Conservation (phyloP, 2,329 filamentous ascomycete genomes). For the Fusarium verticillioides region DNA sequence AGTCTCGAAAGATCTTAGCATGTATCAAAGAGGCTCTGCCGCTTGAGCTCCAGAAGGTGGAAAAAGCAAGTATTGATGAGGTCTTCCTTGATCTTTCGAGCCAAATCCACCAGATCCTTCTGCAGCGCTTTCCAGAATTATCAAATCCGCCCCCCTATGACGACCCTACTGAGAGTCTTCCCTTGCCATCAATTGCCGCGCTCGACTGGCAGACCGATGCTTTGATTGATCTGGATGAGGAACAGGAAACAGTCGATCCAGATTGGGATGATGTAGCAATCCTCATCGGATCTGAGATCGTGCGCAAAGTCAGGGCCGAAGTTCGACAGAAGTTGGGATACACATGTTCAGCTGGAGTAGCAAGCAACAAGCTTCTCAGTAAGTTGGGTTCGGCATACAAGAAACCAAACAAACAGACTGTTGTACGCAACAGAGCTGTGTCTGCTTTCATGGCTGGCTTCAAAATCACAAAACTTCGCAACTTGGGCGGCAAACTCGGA, state of each 20-base stretch:
- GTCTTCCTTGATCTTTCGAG: slow-evolving; percentile 93
- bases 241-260: slow-evolving; percentile 81
- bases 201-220: slow-evolving; percentile 87
- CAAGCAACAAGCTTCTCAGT: slow-evolving; percentile 92
- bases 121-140: slow-evolving; percentile 82
- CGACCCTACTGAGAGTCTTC: slow-evolving; percentile 76
- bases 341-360: slow-evolving; percentile 91
- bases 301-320: slow-evolving; percentile 76
- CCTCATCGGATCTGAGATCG: slow-evolving; percentile 87
- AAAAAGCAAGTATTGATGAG: slow-evolving; percentile 96
- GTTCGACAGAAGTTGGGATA: slow-evolving; percentile 80
- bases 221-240: slow-evolving; percentile 80
- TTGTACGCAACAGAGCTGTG: slow-evolving; percentile 88
- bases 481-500: slow-evolving; percentile 93
- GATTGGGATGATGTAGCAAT: slow-evolving; percentile 98
- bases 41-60: slow-evolving; percentile 74
- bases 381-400: slow-evolving; percentile 92
- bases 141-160: slow-evolving; percentile 73
- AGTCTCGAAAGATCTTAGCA: slow-evolving; percentile 84
- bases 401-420: slow-evolving; percentile 94
- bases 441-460: slow-evolving; percentile 82
- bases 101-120: slow-evolving; percentile 79
- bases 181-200: slow-evolving; percentile 73
- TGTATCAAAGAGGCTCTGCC: slow-evolving; percentile 81
- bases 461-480: slow-evolving; percentile 95